Evolutionary conservation across 345 rosid genomes (phyloP), one percentile per base, ranked within the genome.

Genomic region (Luvunga scandens): DNA sequence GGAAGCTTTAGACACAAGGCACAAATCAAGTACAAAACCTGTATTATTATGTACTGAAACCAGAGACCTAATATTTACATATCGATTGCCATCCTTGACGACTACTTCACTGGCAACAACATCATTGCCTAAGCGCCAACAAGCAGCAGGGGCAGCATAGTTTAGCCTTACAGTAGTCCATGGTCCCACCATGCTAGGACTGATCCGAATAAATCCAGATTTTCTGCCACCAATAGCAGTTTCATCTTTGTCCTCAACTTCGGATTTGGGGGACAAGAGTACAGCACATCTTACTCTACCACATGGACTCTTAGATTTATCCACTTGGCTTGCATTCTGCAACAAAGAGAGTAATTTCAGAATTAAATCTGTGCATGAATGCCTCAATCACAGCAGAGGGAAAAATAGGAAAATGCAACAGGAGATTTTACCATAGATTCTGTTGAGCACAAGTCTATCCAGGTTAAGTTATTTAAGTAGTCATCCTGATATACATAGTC

Each of bases 61-160:
- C 79, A 96, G 90, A 74, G 99, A 92, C 84, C 98, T 88, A 73
- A 96, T 89, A 84, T 87, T 90, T 75, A 96, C 95, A 81, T 87
- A 88, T 90, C 93, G 88, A 73, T 91, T 86, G 28, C 97, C 97
- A 82, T 94, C 95, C 83, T 87, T 86, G 75, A 96, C 87, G 72
- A 83, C 89, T 76, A 94, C 97, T 92, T 96, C 95, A 89, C 99
- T 90, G 64, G 97, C 99, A 82, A 96, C 90, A 75, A 92, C 94
- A 86, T 88, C 93, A 83, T 91, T 89, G 59, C 98, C 99, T 66
- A 96, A 84, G 72, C 93, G 87, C 98, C 99, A 96, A 86, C 97
- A 91, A 76, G 98, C 93, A 86, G 98, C 95, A 79, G 97, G 94
- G n/a, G 99, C 91, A 78, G 99, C 96, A 84, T 96, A 96, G 79